These are phyloP conservation scores for Phialophora macrospora DNA, from an alignment of 2,329 filamentous ascomycete genomes.

Conservation along the genomic window DNA sequence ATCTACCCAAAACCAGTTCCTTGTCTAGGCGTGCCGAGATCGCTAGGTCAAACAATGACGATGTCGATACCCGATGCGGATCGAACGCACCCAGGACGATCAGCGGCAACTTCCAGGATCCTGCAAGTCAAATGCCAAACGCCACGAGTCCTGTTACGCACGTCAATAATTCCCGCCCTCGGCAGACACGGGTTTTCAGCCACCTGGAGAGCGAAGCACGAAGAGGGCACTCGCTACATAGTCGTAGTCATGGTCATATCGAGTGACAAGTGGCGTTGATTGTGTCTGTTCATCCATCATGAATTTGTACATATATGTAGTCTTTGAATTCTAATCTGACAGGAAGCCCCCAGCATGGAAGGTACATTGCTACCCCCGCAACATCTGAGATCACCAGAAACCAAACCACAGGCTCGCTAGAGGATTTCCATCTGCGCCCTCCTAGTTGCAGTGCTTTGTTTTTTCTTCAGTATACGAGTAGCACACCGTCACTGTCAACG, in stretches of 20 bases:
- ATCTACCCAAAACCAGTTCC: background rate
- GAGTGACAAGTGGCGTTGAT: background rate
- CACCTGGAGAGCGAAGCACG: too few species aligned
- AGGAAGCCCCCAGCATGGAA: too few species aligned
- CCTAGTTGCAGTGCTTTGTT: background rate
- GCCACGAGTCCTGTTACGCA: background rate
- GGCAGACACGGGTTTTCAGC: too few species aligned
- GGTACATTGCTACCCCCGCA: background rate
- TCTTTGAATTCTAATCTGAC: background rate
- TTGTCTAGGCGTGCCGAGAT: background rate
- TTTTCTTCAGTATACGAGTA: background rate
- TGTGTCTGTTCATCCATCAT: background rate
- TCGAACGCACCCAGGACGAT: background rate
- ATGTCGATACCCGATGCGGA: background rate
- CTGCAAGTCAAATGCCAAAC: background rate
- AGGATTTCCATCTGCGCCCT: background rate
- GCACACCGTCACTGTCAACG: background rate
- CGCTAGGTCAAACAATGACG: background rate
- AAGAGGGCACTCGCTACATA: too few species aligned
- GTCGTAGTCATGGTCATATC: background rate
- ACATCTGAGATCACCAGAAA: background rate
- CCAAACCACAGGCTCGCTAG: background rate
- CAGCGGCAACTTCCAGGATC: slow-evolving; percentile 1
- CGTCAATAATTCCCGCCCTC: background rate
- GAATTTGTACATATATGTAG: background rate